phyloP scores from a whole-genome alignment of 2,329 filamentous ascomycete genomes.

The Exophiala phaeomuriformis region DNA sequence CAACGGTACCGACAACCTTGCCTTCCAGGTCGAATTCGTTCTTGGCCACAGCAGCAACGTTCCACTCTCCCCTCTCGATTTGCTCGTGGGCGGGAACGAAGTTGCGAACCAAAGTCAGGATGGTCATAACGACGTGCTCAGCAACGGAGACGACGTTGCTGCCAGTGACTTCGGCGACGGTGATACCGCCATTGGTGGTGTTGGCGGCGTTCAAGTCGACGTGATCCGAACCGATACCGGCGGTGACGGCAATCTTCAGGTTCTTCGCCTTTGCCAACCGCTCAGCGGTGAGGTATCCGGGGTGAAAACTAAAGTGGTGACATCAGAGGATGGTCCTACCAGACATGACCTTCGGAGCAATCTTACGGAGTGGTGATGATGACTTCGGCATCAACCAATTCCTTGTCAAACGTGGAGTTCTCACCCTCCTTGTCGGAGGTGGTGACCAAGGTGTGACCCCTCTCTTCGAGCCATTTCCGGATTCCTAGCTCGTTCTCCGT shows the following conservation, averaged over 20 bases:
- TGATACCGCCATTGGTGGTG: constrained; percentile 96
- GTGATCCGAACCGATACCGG: constrained; percentile 97
- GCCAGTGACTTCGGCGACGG: constrained; percentile 94
- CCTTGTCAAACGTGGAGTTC: constrained; percentile 87
- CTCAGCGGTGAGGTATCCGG: constrained; percentile 93
- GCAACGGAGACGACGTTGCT: constrained; percentile 98
- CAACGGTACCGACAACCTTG: constrained; percentile 97
- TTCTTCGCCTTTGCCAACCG: constrained; percentile 98
- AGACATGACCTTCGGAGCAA: background rate
- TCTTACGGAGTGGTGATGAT: constrained; percentile 95
- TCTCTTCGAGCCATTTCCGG: constrained; percentile 93
- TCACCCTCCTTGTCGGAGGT: constrained; percentile 97
- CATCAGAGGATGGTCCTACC: constrained; percentile 4
- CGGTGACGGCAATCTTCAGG: constrained; percentile 92
- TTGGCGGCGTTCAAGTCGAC: constrained; percentile 95
- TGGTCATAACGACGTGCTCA: constrained; percentile 99
- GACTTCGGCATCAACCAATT: constrained; percentile 92
- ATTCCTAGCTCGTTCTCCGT: constrained; percentile 98
- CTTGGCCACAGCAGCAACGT: constrained; percentile 93
- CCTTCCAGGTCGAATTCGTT: constrained; percentile 95
- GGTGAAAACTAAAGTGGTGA: constrained; percentile 69
- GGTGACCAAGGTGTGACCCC: constrained; percentile 92
- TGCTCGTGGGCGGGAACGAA: constrained; percentile 96
- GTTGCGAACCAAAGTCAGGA: constrained; percentile 91
- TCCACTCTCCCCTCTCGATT: constrained; percentile 82